Evolutionary conservation across 2,329 filamentous ascomycete genomes (phyloP).

Genomic region (Cladosporium sp.): DNA sequence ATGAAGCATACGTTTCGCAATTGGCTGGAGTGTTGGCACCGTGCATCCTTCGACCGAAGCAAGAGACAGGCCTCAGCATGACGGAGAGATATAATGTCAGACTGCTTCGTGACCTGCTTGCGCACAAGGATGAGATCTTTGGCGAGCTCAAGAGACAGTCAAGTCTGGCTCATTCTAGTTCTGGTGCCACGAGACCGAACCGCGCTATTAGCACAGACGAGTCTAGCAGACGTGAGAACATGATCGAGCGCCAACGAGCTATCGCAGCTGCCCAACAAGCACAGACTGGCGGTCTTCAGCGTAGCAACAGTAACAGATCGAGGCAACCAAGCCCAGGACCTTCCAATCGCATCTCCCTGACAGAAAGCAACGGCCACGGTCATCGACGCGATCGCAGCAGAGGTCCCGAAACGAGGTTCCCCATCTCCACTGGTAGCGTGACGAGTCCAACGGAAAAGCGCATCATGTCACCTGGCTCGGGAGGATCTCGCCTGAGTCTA

Average conservation of each 20-base stretch:
- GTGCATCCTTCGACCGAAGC: conserved; percentile 81
- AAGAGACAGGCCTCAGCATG: conserved; percentile 86
- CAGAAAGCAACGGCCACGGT: conserved; percentile 26
- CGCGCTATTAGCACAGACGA: conserved; percentile 93
- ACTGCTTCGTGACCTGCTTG: conserved; percentile 84
- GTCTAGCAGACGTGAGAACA: conserved; percentile 86
- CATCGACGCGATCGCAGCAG: conserved; percentile 80
- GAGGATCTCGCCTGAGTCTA: conserved; percentile 57
- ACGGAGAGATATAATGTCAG: conserved; percentile 92
- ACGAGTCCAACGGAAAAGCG: conserved; percentile 30
- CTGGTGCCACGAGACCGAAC: conserved; percentile 54
- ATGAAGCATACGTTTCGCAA: conserved; percentile 74
- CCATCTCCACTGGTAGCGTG: conserved; percentile 58
- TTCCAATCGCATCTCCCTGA: conserved; percentile 30
- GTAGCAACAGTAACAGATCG: conserved; percentile 20
- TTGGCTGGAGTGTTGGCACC: conserved; percentile 74
- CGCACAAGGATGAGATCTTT: conserved; percentile 93
- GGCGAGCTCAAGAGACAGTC: conserved; percentile 90
- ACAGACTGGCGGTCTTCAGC: conserved; percentile 14
- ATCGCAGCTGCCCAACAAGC: conserved; percentile 51
- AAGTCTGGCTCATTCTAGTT: conserved; percentile 62
- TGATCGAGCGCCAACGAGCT: conserved; percentile 87
- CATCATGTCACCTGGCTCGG: conserved; percentile 35
- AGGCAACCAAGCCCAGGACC: conserved; percentile 47
- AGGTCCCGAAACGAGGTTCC: conserved; percentile 67